Percentiles rank a stretch among this genome's conserved stretches.
Evolutionary conservation across 2,329 filamentous ascomycete genomes (phyloP).

Genomic region (Phaeosphaeriaceae sp.): DNA sequence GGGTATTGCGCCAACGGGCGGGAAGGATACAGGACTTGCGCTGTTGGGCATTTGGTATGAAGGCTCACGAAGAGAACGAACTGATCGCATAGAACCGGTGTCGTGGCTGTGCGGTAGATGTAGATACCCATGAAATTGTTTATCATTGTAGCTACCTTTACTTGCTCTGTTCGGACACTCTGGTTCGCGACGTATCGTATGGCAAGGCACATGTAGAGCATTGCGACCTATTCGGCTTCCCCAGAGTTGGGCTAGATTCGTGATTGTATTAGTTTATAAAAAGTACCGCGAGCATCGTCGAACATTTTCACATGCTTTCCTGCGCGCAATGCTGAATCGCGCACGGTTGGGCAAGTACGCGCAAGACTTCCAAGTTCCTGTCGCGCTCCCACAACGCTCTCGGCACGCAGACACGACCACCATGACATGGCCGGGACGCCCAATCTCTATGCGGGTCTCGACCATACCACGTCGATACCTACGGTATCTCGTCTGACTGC

Average conservation of each 20-base stretch:
- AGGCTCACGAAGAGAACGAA: neutral
- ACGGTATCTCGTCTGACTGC: constrained; percentile 35
- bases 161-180: neutral
- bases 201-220: too few species aligned
- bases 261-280: neutral
- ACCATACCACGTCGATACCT: constrained; percentile 26
- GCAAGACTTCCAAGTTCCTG: neutral
- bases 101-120: neutral
- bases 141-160: neutral
- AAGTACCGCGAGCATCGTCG: neutral
- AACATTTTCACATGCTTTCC: neutral
- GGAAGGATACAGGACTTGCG: neutral
- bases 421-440: constrained; percentile 32
- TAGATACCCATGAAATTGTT: neutral
- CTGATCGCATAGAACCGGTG: neutral
- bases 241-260: too few species aligned
- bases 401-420: constrained; percentile 17
- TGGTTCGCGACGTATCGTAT: neutral
- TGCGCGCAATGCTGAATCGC: neutral
- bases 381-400: constrained; percentile 1
- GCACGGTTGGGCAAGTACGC: neutral
- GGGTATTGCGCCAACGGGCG: neutral
- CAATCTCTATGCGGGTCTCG: constrained; percentile 26
- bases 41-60: neutral
- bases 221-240: too few species aligned